Percentiles rank a stretch among this genome's conserved stretches.
Evolutionary conservation across 371 early-diverging fungal species (phyloP).

Genomic region (Dinochytrium kinnereticum): DNA sequence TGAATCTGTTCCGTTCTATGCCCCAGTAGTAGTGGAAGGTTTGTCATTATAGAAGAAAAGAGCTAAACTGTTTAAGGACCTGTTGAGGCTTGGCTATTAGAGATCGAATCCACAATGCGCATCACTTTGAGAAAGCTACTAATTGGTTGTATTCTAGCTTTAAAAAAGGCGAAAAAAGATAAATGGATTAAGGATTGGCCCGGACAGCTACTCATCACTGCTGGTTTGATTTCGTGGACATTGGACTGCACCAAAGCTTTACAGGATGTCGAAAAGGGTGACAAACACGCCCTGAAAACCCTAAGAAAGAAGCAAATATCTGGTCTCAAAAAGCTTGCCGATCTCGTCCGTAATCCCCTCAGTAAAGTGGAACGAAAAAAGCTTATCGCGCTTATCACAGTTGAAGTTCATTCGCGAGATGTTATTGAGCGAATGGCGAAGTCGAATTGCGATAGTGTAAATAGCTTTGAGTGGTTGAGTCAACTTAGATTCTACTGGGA

Average conservation of each 20-base stretch:
- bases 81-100: constrained; percentile 61
- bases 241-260: constrained; percentile 57
- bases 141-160: constrained; percentile 44
- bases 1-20: constrained; percentile 58
- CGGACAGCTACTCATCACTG: constrained; percentile 57
- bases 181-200: constrained; percentile 67
- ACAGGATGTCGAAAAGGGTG: constrained; percentile 57
- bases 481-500: constrained; percentile 64
- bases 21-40: constrained; percentile 57
- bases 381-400: constrained; percentile 58
- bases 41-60: not conserved
- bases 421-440: constrained; percentile 61
- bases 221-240: constrained; percentile 61
- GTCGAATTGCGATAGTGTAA: constrained; percentile 49
- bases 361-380: constrained; percentile 59
- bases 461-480: constrained; percentile 60
- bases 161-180: constrained; percentile 60
- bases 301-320: constrained; percentile 61
- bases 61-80: constrained; percentile 37
- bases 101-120: constrained; percentile 56
- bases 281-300: constrained; percentile 54
- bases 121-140: constrained; percentile 52
- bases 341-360: constrained; percentile 53
- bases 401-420: constrained; percentile 64
- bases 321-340: constrained; percentile 58